Evolutionary conservation across 352 stramenopile species (phyloP), one percentile per base, ranked within the genome.

Genomic region (Phytopythium ostracodes): DNA sequence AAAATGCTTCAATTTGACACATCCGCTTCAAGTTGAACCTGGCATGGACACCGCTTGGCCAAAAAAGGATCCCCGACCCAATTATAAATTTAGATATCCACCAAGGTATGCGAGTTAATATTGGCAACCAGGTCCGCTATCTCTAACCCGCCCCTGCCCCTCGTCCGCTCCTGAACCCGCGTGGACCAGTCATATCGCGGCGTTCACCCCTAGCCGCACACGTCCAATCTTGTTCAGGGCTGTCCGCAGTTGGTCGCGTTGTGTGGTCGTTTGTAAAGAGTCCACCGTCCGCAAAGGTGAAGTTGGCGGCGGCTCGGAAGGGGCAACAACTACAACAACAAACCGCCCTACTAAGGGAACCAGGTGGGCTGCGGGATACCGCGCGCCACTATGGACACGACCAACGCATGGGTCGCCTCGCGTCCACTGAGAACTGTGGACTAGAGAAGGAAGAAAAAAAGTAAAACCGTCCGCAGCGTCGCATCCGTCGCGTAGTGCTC

Each of bases 321-420:
- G 53, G 20, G 7, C 36, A 15, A 12, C 29, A 8, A 1, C 9
- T 33, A 47, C 18, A 6, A 43, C 52, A 47, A 58, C 33, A 58
- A 59, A 58, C 52, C 35, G 18, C 14, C 52, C 5, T 20, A 9
- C 15, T 3, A 11, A 31, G 24, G 54, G 54, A 31, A 59, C 54
- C 54, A 59, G 54, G 54, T 59, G 54, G 54, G 36, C 11, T 11
- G 31, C 31, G 18, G n/a, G n/a, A 49, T 22, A 50, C 54, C 33
- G 18, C 36, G 36, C 54, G 33, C 54, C 35, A 59, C 20, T 59
- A 59, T 59, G 35, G 35, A 9, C 20, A 49, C 54, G 54, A 59
- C 54, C 54, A 59, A 49, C 22, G 54, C 54, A 20, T 59, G 54
- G 54, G 54, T n/a, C 22, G 36, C 54, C 38, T 50, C 54, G 54